phyloP scores from a whole-genome alignment of 768 basidiomycete genomes.

The Xanthoconium purpureum region DNA sequence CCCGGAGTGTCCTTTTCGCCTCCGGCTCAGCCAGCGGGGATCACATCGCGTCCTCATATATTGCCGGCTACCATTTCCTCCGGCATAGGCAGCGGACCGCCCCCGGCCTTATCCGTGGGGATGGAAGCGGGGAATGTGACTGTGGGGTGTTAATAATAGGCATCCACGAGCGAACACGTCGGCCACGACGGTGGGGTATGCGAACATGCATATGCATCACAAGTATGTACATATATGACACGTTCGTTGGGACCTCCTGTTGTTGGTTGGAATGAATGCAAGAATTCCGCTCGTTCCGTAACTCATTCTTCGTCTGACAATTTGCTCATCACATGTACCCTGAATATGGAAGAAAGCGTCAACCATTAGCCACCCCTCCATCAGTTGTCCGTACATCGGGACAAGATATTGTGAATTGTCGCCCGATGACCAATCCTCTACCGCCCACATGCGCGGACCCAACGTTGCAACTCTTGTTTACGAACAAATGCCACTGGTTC shows the following conservation, averaged over 20 bases:
- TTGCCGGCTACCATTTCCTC: not conserved
- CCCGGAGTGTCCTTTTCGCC: not conserved
- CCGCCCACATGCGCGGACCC: constrained; percentile 11
- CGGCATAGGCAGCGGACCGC: not conserved
- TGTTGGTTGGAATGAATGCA: constrained; percentile 10
- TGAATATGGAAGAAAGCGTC: constrained; percentile 11
- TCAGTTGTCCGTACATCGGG: constrained; percentile 12
- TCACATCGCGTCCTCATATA: not conserved
- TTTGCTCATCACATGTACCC: constrained; percentile 16
- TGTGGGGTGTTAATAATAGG: not conserved
- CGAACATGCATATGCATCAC: not conserved
- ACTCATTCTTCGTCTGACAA: not conserved
- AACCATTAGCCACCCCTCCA: constrained; percentile 7
- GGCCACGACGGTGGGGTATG: too few species aligned
- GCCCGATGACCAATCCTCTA: constrained; percentile 29
- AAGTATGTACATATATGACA: not conserved
- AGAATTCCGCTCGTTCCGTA: constrained; percentile 14
- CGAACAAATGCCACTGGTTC: constrained; percentile 8
- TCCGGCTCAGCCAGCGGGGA: not conserved
- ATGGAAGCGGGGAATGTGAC: not conserved
- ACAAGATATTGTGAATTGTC: not conserved
- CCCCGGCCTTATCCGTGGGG: not conserved
- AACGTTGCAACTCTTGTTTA: constrained; percentile 22
- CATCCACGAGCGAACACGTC: not conserved
- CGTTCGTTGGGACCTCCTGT: not conserved